phyloP scores from a whole-genome alignment of 1,139 yeast species.

The Zygoascus meyerae region DNA sequence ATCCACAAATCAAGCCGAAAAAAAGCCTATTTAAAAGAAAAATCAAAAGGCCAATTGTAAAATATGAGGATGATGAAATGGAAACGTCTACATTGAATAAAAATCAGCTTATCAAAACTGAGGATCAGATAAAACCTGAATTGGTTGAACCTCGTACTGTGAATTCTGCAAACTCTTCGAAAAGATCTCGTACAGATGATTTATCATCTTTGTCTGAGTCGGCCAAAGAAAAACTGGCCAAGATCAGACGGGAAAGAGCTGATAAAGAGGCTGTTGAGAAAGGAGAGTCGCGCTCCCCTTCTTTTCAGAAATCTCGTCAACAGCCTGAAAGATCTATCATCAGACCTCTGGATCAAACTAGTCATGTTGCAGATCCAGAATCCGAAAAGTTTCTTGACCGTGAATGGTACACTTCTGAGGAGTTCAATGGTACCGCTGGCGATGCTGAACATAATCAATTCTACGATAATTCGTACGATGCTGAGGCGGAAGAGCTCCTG shows the following conservation, averaged over 20 bases:
- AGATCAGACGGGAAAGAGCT: conserved; percentile 15
- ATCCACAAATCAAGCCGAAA: neutral
- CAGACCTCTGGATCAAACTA: neutral
- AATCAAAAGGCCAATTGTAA: conserved; percentile 5
- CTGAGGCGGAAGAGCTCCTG: conserved; percentile 25
- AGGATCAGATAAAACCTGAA: conserved; percentile 12
- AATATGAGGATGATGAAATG: neutral
- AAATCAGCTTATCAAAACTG: conserved; percentile 2
- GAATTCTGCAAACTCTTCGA: neutral
- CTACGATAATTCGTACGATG: conserved; percentile 23
- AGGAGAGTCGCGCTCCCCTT: conserved; percentile 7
- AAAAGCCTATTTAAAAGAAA: conserved; percentile 2
- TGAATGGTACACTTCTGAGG: conserved; percentile 38
- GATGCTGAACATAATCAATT: conserved; percentile 36
- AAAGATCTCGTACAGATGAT: conserved; percentile 3
- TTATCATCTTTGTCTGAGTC: conserved; percentile 16
- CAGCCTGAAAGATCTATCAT: neutral
- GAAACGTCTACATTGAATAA: neutral
- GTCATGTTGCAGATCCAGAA: conserved; percentile 1
- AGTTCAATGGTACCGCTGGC: conserved; percentile 32
- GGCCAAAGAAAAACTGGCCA: conserved; percentile 22
- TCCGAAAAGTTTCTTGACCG: conserved; percentile 27
- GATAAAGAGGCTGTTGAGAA: neutral
- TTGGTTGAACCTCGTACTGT: neutral
- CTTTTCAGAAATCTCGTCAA: neutral